Evolutionary conservation across 179 eudicot species (phyloP).

Genomic region (Sideroxylon spinosum): DNA sequence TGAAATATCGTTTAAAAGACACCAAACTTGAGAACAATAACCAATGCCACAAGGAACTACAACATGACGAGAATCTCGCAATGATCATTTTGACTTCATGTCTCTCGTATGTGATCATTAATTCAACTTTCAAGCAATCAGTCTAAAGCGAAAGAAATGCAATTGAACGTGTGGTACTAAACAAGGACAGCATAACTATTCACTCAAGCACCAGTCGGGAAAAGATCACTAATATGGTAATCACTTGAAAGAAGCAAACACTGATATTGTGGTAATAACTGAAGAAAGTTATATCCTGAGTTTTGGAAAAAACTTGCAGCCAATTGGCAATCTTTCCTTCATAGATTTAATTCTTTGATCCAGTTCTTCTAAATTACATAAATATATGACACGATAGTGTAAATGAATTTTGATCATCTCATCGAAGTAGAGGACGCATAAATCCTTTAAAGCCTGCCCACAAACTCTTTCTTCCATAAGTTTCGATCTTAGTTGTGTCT

Average conservation of each 20-base stretch:
- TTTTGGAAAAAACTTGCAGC: constrained; percentile 4
- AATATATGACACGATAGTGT: no score
- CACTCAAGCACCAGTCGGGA: no score
- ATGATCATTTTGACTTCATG: no score
- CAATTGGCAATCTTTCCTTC: neutral
- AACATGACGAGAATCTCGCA: neutral
- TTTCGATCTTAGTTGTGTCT: neutral
- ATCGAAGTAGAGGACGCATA: neutral
- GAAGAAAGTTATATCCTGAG: neutral
- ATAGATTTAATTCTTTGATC: neutral
- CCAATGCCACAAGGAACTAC: neutral
- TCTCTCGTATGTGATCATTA: no score
- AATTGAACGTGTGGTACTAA: no score
- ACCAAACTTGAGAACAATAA: neutral
- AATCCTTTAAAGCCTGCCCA: neutral
- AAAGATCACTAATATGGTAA: no score
- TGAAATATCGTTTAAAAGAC: neutral
- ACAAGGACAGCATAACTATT: no score
- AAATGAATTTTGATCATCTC: neutral
- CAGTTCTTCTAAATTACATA: constrained; percentile 7
- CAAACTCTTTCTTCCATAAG: neutral
- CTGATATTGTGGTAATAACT: neutral
- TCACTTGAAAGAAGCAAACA: no score
- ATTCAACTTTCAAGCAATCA: no score
- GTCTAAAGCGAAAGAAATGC: no score